Conservation (phyloP, 2,329 filamentous ascomycete species). For the Aaosphaeria pasadenensis region DNA sequence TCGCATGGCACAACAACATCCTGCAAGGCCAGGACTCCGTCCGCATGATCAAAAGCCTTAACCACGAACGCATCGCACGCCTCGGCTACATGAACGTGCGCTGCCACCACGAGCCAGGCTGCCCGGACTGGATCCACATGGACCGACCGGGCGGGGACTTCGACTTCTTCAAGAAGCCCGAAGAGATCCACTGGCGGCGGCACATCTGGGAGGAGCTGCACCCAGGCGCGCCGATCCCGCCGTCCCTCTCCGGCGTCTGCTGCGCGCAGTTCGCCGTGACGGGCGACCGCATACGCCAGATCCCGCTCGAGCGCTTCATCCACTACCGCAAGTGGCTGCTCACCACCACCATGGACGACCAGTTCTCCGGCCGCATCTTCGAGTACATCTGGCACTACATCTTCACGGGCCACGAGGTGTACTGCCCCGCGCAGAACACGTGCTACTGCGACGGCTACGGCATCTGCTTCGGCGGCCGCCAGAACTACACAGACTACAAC, state of each 20-base stretch:
- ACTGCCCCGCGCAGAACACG: slow-evolving; percentile 37
- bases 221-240: slow-evolving; percentile 37
- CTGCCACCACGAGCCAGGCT: slow-evolving; percentile 58
- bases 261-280: slow-evolving; percentile 57
- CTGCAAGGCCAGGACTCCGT: slow-evolving; percentile 50
- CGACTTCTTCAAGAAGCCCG: slow-evolving; percentile 38
- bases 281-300: slow-evolving; percentile 47
- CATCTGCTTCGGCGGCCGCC: slow-evolving; percentile 56
- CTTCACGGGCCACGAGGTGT: slow-evolving; percentile 38
- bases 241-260: slow-evolving; percentile 45
- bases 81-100: slow-evolving; percentile 60
- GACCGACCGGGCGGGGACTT: slow-evolving; percentile 39
- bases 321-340: slow-evolving; percentile 54
- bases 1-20: slow-evolving; percentile 60
- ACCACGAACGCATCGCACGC: slow-evolving; percentile 49
- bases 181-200: slow-evolving; percentile 34
- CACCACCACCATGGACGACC: slow-evolving; percentile 34
- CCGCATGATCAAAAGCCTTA: slow-evolving; percentile 51
- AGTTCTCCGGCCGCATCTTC: slow-evolving; percentile 37
- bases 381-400: slow-evolving; percentile 43
- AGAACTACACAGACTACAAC: slow-evolving; percentile 50
- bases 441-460: slow-evolving; percentile 65
- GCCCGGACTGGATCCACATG: slow-evolving; percentile 57
- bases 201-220: slow-evolving; percentile 41
- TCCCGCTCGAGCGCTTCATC: slow-evolving; percentile 50